Percentiles rank a stretch among this genome's conserved stretches.
Evolutionary conservation across 306 rosid species (phyloP).

Genomic region (Malus sieversii): DNA sequence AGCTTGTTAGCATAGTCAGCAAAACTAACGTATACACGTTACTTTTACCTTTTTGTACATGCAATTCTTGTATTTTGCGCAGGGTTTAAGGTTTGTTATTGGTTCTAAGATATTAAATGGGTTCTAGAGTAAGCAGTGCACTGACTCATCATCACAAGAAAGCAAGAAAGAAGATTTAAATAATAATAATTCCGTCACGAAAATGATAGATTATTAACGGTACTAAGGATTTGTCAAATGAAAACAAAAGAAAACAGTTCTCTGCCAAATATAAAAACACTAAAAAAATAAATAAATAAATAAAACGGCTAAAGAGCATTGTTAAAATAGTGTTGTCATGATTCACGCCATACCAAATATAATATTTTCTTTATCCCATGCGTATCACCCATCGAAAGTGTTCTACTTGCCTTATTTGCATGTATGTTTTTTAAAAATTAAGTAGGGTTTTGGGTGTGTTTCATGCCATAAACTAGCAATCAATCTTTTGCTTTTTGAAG

Average conservation of each 20-base stretch:
- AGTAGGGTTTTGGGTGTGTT: neutral
- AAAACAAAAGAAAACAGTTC: neutral
- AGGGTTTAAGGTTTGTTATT: no score
- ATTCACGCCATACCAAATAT: conserved; percentile 13
- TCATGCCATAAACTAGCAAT: neutral
- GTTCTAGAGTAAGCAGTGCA: no score
- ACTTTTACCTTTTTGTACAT: no score
- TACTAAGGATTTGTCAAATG: neutral
- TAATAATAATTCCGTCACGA: neutral
- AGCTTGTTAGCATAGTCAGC: no score
- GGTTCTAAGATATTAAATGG: no score
- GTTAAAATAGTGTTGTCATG: neutral
- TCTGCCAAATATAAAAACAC: neutral
- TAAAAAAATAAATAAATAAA: no score
- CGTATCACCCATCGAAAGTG: conserved; percentile 9
- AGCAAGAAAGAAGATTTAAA: no score
- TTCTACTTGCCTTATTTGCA: conserved; percentile 8
- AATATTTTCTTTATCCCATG: conserved; percentile 13
- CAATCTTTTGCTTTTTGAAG: neutral
- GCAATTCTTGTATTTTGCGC: no score
- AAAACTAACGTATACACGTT: no score
- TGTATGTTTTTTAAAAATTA: neutral
- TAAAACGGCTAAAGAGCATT: neutral
- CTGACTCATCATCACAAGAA: no score
- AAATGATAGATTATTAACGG: neutral